phyloP scores from a whole-genome alignment of 1,284 basidiomycete species.

The Ustilago loliicola region DNA sequence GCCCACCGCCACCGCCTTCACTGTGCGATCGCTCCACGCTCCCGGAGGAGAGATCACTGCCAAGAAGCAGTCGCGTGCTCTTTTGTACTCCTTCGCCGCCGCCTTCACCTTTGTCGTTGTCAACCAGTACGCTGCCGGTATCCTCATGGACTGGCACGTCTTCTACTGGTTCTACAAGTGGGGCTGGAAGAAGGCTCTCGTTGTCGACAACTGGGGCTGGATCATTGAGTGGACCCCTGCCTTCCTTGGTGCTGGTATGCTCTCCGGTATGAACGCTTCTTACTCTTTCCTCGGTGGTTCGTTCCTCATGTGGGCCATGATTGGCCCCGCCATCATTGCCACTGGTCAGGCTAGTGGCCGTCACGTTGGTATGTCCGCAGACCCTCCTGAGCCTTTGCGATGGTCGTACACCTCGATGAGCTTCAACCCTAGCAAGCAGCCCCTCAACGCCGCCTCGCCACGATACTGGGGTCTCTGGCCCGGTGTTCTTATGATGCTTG shows the following conservation, averaged over 20 bases:
- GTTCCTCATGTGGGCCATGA: slow-evolving; percentile 78
- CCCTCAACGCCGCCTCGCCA: slow-evolving; percentile 74
- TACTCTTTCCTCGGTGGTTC: slow-evolving; percentile 78
- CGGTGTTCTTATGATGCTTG: slow-evolving; percentile 74
- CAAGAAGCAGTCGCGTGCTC: slow-evolving; percentile 76
- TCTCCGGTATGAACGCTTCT: slow-evolving; percentile 78
- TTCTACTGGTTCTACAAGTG: slow-evolving; percentile 75
- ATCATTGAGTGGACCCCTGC: slow-evolving; percentile 75
- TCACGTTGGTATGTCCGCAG: slow-evolving; percentile 22
- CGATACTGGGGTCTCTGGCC: slow-evolving; percentile 81
- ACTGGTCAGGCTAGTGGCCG: slow-evolving; percentile 54
- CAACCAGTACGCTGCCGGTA: slow-evolving; percentile 76
- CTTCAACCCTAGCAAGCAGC: slow-evolving; percentile 48
- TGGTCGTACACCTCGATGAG: slow-evolving; percentile 49
- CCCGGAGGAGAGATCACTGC: slow-evolving; percentile 71
- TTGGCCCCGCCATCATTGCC: slow-evolving; percentile 75
- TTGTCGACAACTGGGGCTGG: slow-evolving; percentile 74
- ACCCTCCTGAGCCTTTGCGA: slow-evolving; percentile 38
- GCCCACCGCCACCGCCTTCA: slow-evolving; percentile 79
- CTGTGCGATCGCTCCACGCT: slow-evolving; percentile 77
- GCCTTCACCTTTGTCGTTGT: slow-evolving; percentile 76
- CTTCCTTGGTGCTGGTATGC: slow-evolving; percentile 79
- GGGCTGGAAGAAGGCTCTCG: slow-evolving; percentile 77
- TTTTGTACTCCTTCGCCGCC: slow-evolving; percentile 74
- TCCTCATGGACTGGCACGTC: slow-evolving; percentile 79